Evolutionary conservation across 2,329 filamentous ascomycete genomes (phyloP).

Genomic region (Lecanicillium sp.): DNA sequence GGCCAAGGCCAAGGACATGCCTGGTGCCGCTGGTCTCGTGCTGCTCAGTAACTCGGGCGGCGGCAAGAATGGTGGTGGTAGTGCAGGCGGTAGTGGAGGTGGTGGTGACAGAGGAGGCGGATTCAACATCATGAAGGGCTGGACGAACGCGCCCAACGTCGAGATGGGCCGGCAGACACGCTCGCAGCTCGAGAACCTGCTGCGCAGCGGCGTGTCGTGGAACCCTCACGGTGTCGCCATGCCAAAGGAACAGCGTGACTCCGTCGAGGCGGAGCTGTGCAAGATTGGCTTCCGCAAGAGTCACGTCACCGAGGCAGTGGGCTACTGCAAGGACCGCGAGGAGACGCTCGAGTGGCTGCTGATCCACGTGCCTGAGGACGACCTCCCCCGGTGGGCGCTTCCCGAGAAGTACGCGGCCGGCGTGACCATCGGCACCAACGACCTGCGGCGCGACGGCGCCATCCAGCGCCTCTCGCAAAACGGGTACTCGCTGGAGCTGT

Average conservation of each 20-base stretch:
- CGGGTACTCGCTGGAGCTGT: slow-evolving; percentile 82
- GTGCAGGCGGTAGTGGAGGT: background rate
- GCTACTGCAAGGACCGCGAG: slow-evolving; percentile 83
- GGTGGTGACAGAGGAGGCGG: slow-evolving; percentile 26
- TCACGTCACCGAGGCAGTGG: slow-evolving; percentile 82
- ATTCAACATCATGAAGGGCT: slow-evolving; percentile 58
- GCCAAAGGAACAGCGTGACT: slow-evolving; percentile 46
- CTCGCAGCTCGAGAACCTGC: slow-evolving; percentile 69
- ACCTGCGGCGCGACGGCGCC: slow-evolving; percentile 73
- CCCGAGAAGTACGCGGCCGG: slow-evolving; percentile 90
- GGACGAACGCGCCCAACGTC: slow-evolving; percentile 80
- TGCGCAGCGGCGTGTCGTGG: slow-evolving; percentile 77
- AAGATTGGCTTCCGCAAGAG: slow-evolving; percentile 82
- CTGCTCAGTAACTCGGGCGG: slow-evolving; percentile 39
- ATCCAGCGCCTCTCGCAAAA: slow-evolving; percentile 75
- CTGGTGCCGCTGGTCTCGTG: slow-evolving; percentile 50
- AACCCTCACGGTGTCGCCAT: slow-evolving; percentile 73
- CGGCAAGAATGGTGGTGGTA: background rate
- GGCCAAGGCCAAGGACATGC: slow-evolving; percentile 61
- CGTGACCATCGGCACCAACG: slow-evolving; percentile 75
- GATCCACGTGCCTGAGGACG: slow-evolving; percentile 94
- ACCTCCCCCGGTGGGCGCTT: slow-evolving; percentile 85
- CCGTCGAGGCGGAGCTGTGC: slow-evolving; percentile 65
- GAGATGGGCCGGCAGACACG: slow-evolving; percentile 85
- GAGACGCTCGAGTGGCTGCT: slow-evolving; percentile 94